Percentiles rank a stretch among this genome's conserved stretches.
Evolutionary conservation across 164 flowering plant genomes (phyloP).

Genomic region (Sedum album): DNA sequence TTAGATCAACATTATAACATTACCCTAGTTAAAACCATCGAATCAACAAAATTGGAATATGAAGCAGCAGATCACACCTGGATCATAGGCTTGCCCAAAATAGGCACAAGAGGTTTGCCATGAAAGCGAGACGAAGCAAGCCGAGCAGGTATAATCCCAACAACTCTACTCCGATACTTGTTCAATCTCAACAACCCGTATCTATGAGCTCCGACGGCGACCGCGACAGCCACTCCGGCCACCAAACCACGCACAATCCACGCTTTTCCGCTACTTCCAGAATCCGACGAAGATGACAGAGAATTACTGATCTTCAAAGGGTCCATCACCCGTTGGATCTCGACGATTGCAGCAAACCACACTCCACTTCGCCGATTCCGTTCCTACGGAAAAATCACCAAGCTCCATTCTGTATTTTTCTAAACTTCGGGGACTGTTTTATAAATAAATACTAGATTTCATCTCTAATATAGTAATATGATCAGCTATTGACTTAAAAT

Average conservation of each 20-base stretch:
- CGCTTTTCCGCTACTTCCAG: constrained; percentile 18
- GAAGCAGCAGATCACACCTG: too few species aligned
- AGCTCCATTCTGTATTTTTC: too few species aligned
- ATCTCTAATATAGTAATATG: too few species aligned
- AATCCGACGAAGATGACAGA: not conserved
- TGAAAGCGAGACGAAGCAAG: constrained; percentile 69
- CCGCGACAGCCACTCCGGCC: constrained; percentile 53
- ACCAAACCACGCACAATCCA: constrained; percentile 58
- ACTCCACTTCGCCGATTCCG: not conserved
- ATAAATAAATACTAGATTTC: too few species aligned
- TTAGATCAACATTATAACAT: not conserved
- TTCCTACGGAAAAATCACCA: too few species aligned
- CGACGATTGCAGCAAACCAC: not conserved
- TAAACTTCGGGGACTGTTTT: too few species aligned
- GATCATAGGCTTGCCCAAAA: constrained; percentile 98
- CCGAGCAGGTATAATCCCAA: constrained; percentile 87
- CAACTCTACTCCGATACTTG: constrained; percentile 56
- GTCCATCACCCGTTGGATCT: not conserved
- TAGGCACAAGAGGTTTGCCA: constrained; percentile 78
- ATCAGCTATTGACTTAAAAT: too few species aligned
- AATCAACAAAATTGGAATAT: too few species aligned
- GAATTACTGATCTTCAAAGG: not conserved
- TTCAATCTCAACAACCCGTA: constrained; percentile 24
- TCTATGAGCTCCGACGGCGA: constrained; percentile 39
- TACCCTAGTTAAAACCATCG: too few species aligned